Conservation (phyloP, 495 filamentous ascomycete species). For the Usnea hakonensis region DNA sequence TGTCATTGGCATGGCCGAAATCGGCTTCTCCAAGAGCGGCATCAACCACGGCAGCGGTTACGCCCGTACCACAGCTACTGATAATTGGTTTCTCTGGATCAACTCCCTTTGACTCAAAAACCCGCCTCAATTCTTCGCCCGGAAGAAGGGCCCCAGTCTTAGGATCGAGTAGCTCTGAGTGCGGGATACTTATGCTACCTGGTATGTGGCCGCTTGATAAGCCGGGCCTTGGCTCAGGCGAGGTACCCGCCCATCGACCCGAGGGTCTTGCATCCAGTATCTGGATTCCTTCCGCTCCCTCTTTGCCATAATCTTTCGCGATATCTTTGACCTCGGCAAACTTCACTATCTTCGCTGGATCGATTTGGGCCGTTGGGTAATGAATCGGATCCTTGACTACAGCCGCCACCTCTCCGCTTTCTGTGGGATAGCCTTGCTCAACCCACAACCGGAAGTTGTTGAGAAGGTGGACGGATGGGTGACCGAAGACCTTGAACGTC, state of each 20-base stretch:
- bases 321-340: slow-evolving; percentile 77
- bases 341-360: slow-evolving; percentile 49
- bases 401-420: slow-evolving; percentile 63
- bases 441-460: slow-evolving; percentile 94
- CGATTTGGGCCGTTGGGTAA: slow-evolving; percentile 50
- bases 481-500: slow-evolving; percentile 86
- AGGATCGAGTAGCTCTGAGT: slow-evolving; percentile 72
- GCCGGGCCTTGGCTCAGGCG: slow-evolving; percentile 79
- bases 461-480: slow-evolving; percentile 79
- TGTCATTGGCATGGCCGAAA: slow-evolving; percentile 56
- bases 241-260: slow-evolving; percentile 73
- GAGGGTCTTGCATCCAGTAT: slow-evolving; percentile 80
- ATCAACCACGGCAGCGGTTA: slow-evolving; percentile 89
- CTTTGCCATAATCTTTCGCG: slow-evolving; percentile 65
- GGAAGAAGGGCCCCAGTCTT: slow-evolving; percentile 74
- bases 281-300: slow-evolving; percentile 72
- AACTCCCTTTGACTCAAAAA: slow-evolving; percentile 72
- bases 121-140: slow-evolving; percentile 55
- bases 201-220: slow-evolving; percentile 91
- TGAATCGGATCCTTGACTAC: slow-evolving; percentile 38
- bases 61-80: slow-evolving; percentile 84
- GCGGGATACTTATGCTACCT: slow-evolving; percentile 73
- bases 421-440: slow-evolving; percentile 68
- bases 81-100: slow-evolving; percentile 81
- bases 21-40: slow-evolving; percentile 74